Conservation (phyloP, 257 asterid genomes). For the Jaltomata sinuosa region DNA sequence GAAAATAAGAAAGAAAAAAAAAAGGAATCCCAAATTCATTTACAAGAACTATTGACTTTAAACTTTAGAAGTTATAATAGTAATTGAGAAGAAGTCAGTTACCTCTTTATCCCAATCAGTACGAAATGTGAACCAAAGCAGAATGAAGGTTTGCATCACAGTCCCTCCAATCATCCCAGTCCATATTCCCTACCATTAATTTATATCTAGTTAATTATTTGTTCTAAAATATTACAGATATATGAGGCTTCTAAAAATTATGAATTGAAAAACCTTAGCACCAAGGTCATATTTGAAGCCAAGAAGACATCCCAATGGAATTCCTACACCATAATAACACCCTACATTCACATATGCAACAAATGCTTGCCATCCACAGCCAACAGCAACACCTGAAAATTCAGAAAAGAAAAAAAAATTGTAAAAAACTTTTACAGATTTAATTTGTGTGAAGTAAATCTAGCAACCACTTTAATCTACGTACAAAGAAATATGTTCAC, state of each 20-base stretch:
- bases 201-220: not conserved
- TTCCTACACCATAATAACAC: slow-evolving; percentile 30
- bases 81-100: not conserved
- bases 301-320: slow-evolving; percentile 35
- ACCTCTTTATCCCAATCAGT: slow-evolving; percentile 86
- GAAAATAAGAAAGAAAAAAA: not conserved
- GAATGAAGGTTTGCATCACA: slow-evolving; percentile 65
- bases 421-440: not conserved
- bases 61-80: not conserved
- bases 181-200: slow-evolving; percentile 70
- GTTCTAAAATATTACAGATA: not conserved
- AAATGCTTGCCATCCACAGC: slow-evolving; percentile 81
- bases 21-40: not conserved
- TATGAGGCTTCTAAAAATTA: not conserved
- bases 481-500: too few relatives aligned
- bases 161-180: slow-evolving; percentile 88
- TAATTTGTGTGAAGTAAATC: not conserved
- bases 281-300: slow-evolving; percentile 53
- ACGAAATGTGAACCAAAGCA: slow-evolving; percentile 62
- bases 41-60: not conserved
- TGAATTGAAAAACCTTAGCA: slow-evolving; percentile 35
- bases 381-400: slow-evolving; percentile 63
- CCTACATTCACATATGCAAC: slow-evolving; percentile 68
- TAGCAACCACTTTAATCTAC: not conserved
- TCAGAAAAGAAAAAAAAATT: not conserved